Evolutionary conservation across 345 rosid species (phyloP).

Genomic region (Hibiscus tridactylites): DNA sequence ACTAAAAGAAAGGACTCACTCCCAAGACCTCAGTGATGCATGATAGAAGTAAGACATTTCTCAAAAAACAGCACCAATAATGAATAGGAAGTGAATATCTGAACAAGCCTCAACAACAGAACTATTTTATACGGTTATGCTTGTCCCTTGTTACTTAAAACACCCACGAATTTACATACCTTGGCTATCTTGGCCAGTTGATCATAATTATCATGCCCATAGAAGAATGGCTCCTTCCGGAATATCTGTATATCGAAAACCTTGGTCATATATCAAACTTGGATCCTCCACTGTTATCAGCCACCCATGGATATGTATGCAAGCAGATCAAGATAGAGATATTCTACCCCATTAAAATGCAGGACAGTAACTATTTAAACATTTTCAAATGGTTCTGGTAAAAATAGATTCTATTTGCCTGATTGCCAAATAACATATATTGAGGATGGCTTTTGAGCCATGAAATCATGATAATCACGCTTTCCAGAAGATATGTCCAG

Average conservation of each 20-base stretch:
- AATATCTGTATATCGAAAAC: slow-evolving; percentile 58
- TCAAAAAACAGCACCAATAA: neutral
- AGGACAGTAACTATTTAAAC: neutral
- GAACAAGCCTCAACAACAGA: neutral
- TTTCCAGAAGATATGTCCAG: neutral
- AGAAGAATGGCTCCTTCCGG: slow-evolving; percentile 97
- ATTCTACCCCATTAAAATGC: slow-evolving; percentile 4
- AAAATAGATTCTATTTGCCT: neutral
- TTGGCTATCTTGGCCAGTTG: slow-evolving; percentile 95
- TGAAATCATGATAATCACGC: neutral
- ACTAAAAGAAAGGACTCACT: neutral
- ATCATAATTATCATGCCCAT: slow-evolving; percentile 98
- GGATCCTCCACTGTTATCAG: slow-evolving; percentile 16
- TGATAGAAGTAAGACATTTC: neutral
- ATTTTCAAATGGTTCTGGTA: neutral
- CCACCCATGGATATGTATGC: slow-evolving; percentile 20
- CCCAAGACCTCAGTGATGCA: neutral
- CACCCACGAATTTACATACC: slow-evolving; percentile 34
- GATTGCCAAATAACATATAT: neutral
- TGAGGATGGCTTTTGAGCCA: neutral
- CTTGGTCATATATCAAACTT: slow-evolving; percentile 14
- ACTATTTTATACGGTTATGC: neutral
- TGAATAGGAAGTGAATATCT: neutral
- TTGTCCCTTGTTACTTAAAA: neutral
- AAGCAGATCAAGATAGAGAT: slow-evolving; percentile 20